A percentile compares a stretch with the other conserved stretches of the same genome.
Conservation (phyloP, 2,329 filamentous ascomycete genomes). For the Fusarium sterilihyphosum region DNA sequence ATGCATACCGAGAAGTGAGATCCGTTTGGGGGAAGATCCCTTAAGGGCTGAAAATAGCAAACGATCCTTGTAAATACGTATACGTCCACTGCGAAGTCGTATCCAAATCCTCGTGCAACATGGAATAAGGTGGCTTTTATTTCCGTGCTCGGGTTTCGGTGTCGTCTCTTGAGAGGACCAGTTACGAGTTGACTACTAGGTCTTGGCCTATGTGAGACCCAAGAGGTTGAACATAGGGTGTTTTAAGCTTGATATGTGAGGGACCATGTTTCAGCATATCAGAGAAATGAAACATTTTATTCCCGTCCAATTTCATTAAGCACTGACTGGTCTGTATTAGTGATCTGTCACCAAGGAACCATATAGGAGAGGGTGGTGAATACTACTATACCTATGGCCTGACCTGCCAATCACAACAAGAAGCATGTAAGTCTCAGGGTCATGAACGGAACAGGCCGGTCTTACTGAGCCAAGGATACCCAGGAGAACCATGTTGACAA, state of each 20-base stretch:
- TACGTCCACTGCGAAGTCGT: not conserved
- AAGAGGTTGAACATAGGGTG: slow-evolving; percentile 1
- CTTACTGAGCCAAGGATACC: slow-evolving; percentile 6
- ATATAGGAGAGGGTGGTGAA: not conserved
- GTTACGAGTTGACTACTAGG: not conserved
- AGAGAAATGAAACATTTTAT: slow-evolving; percentile 7
- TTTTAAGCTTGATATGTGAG: not conserved
- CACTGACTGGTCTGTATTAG: not conserved
- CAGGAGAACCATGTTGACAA: slow-evolving; percentile 8
- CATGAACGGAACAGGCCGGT: not conserved
- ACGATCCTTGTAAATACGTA: slow-evolving; percentile 7
- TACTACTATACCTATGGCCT: not conserved
- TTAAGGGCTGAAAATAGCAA: slow-evolving; percentile 25
- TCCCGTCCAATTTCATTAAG: not conserved
- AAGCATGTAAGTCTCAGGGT: not conserved
- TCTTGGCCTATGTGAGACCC: not conserved
- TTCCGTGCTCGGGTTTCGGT: slow-evolving; percentile 2
- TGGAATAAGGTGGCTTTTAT: not conserved
- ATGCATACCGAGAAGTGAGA: slow-evolving; percentile 20
- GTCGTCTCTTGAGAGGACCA: not conserved
- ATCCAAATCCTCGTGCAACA: slow-evolving; percentile 2
- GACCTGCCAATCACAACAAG: not conserved
- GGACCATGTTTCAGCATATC: slow-evolving; percentile 9
- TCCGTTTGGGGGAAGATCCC: slow-evolving; percentile 2
- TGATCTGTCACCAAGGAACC: not conserved